phyloP scores from a whole-genome alignment of 2,329 filamentous ascomycete species.

The Exserohilum turcica region DNA sequence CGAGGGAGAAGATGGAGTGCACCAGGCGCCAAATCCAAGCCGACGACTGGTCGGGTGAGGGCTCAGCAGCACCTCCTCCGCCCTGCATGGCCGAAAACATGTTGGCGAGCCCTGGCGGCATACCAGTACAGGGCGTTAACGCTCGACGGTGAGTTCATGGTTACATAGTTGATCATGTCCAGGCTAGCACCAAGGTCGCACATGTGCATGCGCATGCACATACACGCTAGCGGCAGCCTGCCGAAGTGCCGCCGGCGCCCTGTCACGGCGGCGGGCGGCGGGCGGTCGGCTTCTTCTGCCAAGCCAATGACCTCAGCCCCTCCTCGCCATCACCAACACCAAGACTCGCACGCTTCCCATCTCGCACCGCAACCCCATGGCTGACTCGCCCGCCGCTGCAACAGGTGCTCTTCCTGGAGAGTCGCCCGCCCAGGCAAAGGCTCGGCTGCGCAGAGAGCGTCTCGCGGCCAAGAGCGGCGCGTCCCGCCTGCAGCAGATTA shows the following conservation, averaged over 20 bases:
- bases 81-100: slow-evolving; percentile 55
- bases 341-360: background rate
- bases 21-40: slow-evolving; percentile 71
- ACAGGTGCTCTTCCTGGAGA: slow-evolving; percentile 28
- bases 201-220: background rate
- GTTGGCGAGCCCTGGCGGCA: slow-evolving; percentile 51
- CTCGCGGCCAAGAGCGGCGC: slow-evolving; percentile 77
- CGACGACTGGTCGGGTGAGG: slow-evolving; percentile 50
- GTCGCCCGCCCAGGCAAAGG: slow-evolving; percentile 60
- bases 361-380: slow-evolving; percentile 23
- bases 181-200: too few species aligned
- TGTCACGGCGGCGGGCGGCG: background rate
- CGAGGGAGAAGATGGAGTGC: slow-evolving; percentile 73
- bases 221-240: background rate
- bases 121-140: too few species aligned
- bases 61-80: slow-evolving; percentile 44
- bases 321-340: background rate
- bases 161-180: too few species aligned
- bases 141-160: too few species aligned
- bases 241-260: background rate
- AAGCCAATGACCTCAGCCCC: slow-evolving; percentile 25
- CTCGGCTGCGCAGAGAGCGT: slow-evolving; percentile 76
- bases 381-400: slow-evolving; percentile 28
- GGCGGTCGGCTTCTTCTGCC: background rate
- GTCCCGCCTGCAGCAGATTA: slow-evolving; percentile 75